These are phyloP conservation scores for Malassezia dermatis DNA, from an alignment of 1,284 basidiomycete genomes.

Conservation along the genomic window DNA sequence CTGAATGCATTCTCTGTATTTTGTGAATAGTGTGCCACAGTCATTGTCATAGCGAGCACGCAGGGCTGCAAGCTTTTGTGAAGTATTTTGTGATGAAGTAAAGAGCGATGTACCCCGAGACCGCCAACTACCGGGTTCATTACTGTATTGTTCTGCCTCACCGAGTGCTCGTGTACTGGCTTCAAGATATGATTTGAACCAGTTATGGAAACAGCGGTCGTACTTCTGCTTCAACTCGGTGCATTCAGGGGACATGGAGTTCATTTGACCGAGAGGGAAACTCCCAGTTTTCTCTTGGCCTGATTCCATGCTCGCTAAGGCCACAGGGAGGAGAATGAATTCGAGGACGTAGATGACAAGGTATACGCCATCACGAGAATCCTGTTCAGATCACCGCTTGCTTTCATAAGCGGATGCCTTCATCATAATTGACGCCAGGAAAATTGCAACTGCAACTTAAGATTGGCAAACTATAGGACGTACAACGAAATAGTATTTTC, in stretches of 20 bases:
- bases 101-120: slow-evolving; percentile 1
- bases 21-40: slow-evolving; percentile 68
- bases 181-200: slow-evolving; percentile 81
- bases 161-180: slow-evolving; percentile 15
- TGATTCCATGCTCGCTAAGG: not conserved
- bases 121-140: slow-evolving; percentile 49
- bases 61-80: slow-evolving; percentile 17
- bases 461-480: not conserved
- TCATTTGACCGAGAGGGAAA: slow-evolving; percentile 24
- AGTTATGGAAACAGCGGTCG: slow-evolving; percentile 86
- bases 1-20: slow-evolving; percentile 69
- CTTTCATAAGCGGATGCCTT: not conserved
- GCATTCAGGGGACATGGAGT: slow-evolving; percentile 62
- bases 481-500: not conserved
- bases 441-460: not conserved
- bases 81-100: slow-evolving; percentile 6
- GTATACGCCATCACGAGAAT: not conserved
- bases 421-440: not conserved
- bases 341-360: not conserved
- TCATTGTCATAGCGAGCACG: slow-evolving; percentile 58
- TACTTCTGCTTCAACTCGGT: slow-evolving; percentile 80
- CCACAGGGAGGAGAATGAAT: not conserved
- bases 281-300: not conserved
- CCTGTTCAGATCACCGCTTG: not conserved
- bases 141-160: not conserved